Base-by-base conservation (phyloP, 495 filamentous ascomycete species). In the Hypoxylon lenormandii region DNA sequence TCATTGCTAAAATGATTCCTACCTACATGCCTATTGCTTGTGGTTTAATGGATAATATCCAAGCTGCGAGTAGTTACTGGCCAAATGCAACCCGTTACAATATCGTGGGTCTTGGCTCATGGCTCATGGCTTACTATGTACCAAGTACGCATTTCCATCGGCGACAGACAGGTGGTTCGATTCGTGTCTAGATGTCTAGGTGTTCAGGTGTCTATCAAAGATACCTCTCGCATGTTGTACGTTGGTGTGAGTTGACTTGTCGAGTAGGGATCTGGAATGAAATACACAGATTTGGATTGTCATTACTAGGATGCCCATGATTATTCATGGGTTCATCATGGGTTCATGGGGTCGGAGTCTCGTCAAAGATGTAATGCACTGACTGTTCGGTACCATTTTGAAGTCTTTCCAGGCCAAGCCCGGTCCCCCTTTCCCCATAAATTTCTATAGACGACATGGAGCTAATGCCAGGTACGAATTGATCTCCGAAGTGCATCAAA, bases 401-500 rank as follows among this genome's bases (percentile, higher is more conserved):
- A 65, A 57, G 56, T 51, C 56, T 52, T 49, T 46, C 28, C 50
- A 51, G 45, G 57, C 37, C 30, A 60, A 26, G 40, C 60, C 60
- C 47, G 55, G 45, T 48, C 60, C 66, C 65, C 52, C 28, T 60
- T 71, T 63, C 68, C 6, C 68, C 62, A 66, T 48, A 71, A 42
- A 59, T 62, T 26, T 53, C 3, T 45, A 45, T 71, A 66, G 52
- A 63, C 62, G 68, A 66, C 22, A 62, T 59, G 23, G 52, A 59
- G 57, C 68, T 71, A 66, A 66, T 71, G 68, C 62, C 62, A 71
- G 62, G 68, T 37, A 71, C 68, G 53, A 71, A 47, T 57, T 54
- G 51, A 46, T 36, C 56, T 47, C 54, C 28, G 43, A 59, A 33
- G 43, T 45, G 58, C 36, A 28, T 62, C 37, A 40, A 64, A 30